A percentile compares a stretch with the other conserved stretches of the same genome.
These are phyloP conservation scores for Aspergillus brunneoviolaceus DNA, from an alignment of 2,329 filamentous ascomycete genomes.

Conservation along the genomic window DNA sequence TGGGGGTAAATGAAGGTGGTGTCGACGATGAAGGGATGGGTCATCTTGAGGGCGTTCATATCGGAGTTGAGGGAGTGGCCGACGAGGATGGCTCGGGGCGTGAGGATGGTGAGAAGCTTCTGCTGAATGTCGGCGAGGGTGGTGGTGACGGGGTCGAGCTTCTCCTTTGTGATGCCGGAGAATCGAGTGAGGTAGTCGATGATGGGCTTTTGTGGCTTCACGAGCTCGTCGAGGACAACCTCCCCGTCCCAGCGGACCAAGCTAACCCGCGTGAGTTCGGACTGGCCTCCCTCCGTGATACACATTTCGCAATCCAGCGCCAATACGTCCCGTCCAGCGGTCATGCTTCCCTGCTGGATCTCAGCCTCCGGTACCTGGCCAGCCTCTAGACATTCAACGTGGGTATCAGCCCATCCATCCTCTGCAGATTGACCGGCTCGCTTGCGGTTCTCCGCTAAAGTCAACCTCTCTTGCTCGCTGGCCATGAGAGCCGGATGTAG, in stretches of 20 bases:
- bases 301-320: constrained; percentile 98
- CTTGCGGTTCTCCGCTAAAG: constrained; percentile 55
- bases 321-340: constrained; percentile 74
- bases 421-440: constrained; percentile 48
- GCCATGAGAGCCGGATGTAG: constrained; percentile 75
- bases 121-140: constrained; percentile 79
- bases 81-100: constrained; percentile 46
- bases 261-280: constrained; percentile 85
- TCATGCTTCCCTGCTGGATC: constrained; percentile 78
- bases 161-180: constrained; percentile 87
- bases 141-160: constrained; percentile 80
- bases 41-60: constrained; percentile 77
- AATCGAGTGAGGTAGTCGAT: constrained; percentile 87
- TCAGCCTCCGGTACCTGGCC: constrained; percentile 67
- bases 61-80: constrained; percentile 52
- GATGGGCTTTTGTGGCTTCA: constrained; percentile 86
- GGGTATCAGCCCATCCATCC: constrained; percentile 80
- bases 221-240: constrained; percentile 81
- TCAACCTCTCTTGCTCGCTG: constrained; percentile 55
- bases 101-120: constrained; percentile 69
- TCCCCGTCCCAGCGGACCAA: constrained; percentile 82
- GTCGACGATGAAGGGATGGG: constrained; percentile 91
- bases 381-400: constrained; percentile 65
- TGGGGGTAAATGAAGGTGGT: constrained; percentile 89
- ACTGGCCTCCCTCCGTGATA: constrained; percentile 74